Base-by-base conservation (phyloP, 208 protist species). In the Acanthamoeba quina region DNA sequence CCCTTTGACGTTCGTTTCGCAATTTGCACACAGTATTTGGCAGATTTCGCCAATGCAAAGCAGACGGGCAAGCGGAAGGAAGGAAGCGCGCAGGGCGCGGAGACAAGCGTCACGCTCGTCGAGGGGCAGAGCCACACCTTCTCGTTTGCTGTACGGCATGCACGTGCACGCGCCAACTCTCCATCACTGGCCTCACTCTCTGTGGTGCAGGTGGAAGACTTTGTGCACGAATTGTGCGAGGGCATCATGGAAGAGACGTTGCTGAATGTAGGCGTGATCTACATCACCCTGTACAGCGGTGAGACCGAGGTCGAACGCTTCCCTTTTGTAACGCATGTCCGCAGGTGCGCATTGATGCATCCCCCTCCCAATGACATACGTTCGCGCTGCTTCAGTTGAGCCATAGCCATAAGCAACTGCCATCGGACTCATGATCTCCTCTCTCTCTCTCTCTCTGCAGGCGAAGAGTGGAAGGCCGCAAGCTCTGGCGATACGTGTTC, bases 401-500 rank as follows among this genome's bases (percentile, higher is more conserved):
- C 37, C 37, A 37, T 37, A 0, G n/a, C n/a, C n/a, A n/a, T n/a
- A n/a, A 37, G 37, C 2, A 3, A 37, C 37, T 37, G 37, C 37
- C 0, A 37, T 37, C 37, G 37, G 76, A 7, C 26, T 85, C 9
- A 9, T 70, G 64, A 7, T 0, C 62, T 6, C 62, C n/a, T 68
- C 62, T 68, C 62, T 68, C 15, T 4, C 62, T 34, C 17, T 70
- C 7, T 15, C 7, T 15, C 5, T 34, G 29, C 72, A 80, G 72
- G n/a, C 31, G 72, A 52, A 26, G 72, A n/a, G 44, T 80, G 9
- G 72, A 80, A 37, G 72, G 72, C 34, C 72, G 72, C 72, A 80
- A 80, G 41, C 58, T 90, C 29, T 90, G 82, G 82, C 82, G 82
- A 66, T 90, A 90, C 82, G 34, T 90, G 34, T 90, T 90, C 41